Evolutionary conservation across 208 protist species (phyloP).

Genomic region (Trypanosoma brucei): DNA sequence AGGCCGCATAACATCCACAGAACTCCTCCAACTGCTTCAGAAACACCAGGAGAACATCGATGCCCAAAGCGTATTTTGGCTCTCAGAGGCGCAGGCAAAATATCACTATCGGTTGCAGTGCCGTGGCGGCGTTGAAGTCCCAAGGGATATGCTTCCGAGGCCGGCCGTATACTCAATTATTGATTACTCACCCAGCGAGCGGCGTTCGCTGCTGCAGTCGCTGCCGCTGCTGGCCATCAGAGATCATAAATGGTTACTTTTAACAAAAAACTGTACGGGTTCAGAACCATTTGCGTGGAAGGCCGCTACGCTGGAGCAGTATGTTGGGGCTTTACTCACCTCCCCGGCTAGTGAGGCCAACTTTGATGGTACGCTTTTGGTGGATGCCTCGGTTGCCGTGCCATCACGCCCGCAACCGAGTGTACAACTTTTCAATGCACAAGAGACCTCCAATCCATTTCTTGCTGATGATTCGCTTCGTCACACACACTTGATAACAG

Average conservation of each 20-base stretch:
- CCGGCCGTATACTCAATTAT: constrained; percentile 10
- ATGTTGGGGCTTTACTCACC: constrained; percentile 8
- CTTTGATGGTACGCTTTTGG: constrained; percentile 1
- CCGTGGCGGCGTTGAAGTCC: constrained; percentile 10
- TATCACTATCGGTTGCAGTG: constrained; percentile 12
- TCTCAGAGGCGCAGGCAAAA: constrained; percentile 14
- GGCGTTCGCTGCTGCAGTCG: neutral
- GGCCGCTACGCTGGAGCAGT: constrained; percentile 17
- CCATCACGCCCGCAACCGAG: constrained; percentile 5
- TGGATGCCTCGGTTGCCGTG: constrained; percentile 12
- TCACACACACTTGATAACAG: constrained; percentile 41
- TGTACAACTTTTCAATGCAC: constrained; percentile 47
- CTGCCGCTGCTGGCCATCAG: neutral
- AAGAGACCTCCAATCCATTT: constrained; percentile 84
- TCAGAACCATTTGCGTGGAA: neutral
- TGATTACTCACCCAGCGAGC: constrained; percentile 11
- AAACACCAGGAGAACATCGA: constrained; percentile 14
- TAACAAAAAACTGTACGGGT: neutral
- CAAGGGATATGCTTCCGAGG: neutral
- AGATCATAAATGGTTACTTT: constrained; percentile 7
- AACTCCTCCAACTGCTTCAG: constrained; percentile 13
- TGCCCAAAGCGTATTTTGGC: constrained; percentile 21
- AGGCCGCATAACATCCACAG: neutral
- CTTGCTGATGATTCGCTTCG: constrained; percentile 42
- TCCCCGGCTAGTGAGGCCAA: neutral